These are phyloP conservation scores for Phytophthora pistaciae DNA, from an alignment of 352 stramenopile genomes.

Conservation along the genomic window DNA sequence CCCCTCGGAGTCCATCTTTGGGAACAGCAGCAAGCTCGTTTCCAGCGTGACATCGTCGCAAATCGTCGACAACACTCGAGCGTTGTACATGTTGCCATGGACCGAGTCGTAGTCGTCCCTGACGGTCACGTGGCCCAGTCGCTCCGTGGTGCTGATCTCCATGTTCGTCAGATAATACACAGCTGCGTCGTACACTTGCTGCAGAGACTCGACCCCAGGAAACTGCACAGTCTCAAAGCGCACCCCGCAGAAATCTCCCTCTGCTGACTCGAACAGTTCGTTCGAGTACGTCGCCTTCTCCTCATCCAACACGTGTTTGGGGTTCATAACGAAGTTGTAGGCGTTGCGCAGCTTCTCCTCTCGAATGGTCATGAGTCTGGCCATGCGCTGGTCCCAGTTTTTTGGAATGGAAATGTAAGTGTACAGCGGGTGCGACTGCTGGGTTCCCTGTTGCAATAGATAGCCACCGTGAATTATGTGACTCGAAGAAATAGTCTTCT, in stretches of 20 bases:
- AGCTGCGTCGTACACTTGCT: too few relatives aligned
- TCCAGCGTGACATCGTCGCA: slow-evolving; percentile 28
- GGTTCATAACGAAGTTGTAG: slow-evolving; percentile 26
- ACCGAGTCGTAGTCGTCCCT: slow-evolving; percentile 33
- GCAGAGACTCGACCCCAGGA: too few relatives aligned
- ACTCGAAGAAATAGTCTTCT: not conserved
- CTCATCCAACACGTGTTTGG: too few relatives aligned
- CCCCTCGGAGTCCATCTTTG: slow-evolving; percentile 28
- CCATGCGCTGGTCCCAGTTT: slow-evolving; percentile 12
- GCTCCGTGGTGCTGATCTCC: not conserved
- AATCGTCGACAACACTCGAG: slow-evolving; percentile 17
- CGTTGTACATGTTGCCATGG: slow-evolving; percentile 22
- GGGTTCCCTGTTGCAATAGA: slow-evolving; percentile 9
- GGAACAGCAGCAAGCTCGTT: slow-evolving; percentile 39
- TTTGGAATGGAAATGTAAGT: slow-evolving; percentile 25
- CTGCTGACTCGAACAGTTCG: too few relatives aligned
- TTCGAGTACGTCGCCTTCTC: too few relatives aligned
- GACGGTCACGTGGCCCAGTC: slow-evolving; percentile 36
- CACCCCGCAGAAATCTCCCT: too few relatives aligned
- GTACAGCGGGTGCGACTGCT: slow-evolving; percentile 31
- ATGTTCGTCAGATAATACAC: too few relatives aligned
- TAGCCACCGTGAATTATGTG: not conserved
- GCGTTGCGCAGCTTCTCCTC: slow-evolving; percentile 24
- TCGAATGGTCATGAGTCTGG: slow-evolving; percentile 15
- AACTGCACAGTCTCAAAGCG: too few relatives aligned